phyloP scores from a whole-genome alignment of 257 asterid species.

The Verbascum thapsus region DNA sequence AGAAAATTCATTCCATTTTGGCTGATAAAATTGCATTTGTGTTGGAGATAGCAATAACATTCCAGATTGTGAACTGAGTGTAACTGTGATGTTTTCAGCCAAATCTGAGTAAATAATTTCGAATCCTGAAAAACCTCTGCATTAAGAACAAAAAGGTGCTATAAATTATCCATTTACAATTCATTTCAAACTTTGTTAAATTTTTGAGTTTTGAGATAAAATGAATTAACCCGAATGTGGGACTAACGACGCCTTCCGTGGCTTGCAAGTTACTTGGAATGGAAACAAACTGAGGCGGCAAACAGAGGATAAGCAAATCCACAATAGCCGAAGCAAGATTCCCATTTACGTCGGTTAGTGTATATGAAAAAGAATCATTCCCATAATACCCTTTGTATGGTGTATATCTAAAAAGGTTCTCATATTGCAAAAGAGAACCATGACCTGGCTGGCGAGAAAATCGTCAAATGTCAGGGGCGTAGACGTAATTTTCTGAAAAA shows the following conservation, averaged over 20 bases:
- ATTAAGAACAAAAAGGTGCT: constrained; percentile 21
- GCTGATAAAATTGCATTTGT: constrained; percentile 68
- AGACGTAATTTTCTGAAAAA: neutral
- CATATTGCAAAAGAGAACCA: constrained; percentile 72
- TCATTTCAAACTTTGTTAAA: neutral
- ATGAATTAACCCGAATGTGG: constrained; percentile 69
- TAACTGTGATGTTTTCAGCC: constrained; percentile 60
- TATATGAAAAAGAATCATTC: constrained; percentile 68
- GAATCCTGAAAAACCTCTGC: constrained; percentile 89
- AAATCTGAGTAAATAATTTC: constrained; percentile 63
- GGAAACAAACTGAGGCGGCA: constrained; percentile 76
- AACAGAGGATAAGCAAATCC: constrained; percentile 59
- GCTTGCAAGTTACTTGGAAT: constrained; percentile 69
- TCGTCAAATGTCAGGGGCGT: no score
- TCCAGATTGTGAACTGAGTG: constrained; percentile 63
- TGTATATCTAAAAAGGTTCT: constrained; percentile 67
- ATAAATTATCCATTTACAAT: neutral
- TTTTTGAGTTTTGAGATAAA: neutral
- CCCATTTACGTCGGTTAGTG: constrained; percentile 64
- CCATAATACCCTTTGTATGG: constrained; percentile 77
- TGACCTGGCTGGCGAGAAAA: constrained; percentile 63
- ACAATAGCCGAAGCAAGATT: constrained; percentile 75
- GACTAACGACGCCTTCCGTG: constrained; percentile 69
- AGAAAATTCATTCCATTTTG: constrained; percentile 48
- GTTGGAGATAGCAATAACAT: constrained; percentile 57